phyloP scores from a whole-genome alignment of 2,329 filamentous ascomycete species.

The Calonectria pauciramosa region DNA sequence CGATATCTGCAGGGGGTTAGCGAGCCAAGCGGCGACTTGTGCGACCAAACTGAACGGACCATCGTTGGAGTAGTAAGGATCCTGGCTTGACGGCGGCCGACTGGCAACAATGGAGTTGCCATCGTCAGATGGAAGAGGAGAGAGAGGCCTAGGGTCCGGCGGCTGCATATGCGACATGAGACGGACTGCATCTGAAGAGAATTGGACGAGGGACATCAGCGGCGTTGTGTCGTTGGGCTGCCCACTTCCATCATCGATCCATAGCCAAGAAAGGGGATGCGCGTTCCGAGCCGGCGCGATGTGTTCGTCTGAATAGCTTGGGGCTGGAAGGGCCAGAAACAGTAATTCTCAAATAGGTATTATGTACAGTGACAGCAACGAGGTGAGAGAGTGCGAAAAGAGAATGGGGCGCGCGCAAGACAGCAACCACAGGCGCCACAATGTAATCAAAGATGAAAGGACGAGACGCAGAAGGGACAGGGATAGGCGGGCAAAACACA shows the following conservation, averaged over 20 bases:
- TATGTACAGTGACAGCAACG: neutral
- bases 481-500: conserved; percentile 34
- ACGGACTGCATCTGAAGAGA: conserved; percentile 38
- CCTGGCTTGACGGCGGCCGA: conserved; percentile 45
- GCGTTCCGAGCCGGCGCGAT: conserved; percentile 8
- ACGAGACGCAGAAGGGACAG: conserved; percentile 33
- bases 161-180: conserved; percentile 48
- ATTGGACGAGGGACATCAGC: conserved; percentile 38
- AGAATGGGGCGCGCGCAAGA: conserved; percentile 6
- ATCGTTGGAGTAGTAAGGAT: conserved; percentile 71
- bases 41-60: conserved; percentile 55
- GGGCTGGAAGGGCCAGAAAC: conserved; percentile 17
- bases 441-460: conserved; percentile 32
- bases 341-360: neutral
- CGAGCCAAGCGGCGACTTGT: neutral
- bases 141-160: conserved; percentile 37
- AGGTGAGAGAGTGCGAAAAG: neutral
- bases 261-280: conserved; percentile 44
- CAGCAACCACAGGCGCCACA: conserved; percentile 18
- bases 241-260: conserved; percentile 50
- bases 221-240: conserved; percentile 47
- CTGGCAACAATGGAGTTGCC: conserved; percentile 46
- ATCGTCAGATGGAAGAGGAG: conserved; percentile 43
- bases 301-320: neutral
- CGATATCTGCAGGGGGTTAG: conserved; percentile 74